Evolutionary conservation across 2,329 filamentous ascomycete genomes (phyloP), one percentile per base, ranked within the genome.

Genomic region (Graphilbum sp.): DNA sequence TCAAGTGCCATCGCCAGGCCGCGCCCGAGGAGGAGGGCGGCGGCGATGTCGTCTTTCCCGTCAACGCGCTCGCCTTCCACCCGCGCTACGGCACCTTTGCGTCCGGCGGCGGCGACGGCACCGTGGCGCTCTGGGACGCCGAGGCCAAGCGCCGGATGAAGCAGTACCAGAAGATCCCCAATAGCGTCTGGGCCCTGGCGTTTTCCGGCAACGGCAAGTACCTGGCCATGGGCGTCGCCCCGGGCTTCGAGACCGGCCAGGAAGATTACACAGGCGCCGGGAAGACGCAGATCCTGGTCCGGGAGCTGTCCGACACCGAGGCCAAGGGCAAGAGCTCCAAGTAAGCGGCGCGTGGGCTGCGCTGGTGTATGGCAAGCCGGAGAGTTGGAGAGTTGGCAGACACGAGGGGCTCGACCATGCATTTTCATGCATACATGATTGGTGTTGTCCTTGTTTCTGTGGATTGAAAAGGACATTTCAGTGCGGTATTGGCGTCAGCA

Each of bases 1-100:
- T 98, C 72, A 98, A 98, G 59, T 98, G 90, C 59, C 90, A 98
- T 59, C 74, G 90, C 5, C 84, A 93, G 56, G 69, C 75, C 2
- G 67, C 66, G 10, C 59, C 72, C 2, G 69, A 77, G 31, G 67
- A 68, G 10, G 69, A 70, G 38, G 69, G 69, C 32, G 75, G 74
- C 36, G 75, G 67, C 23, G 87, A 94, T 50, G 69, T 94, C 5
- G 84, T 95, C 3, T 94, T 87, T 52, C 87, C 87, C 0, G 87
- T 95, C 47, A 90, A 95, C 53, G 80, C 86, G 3, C 68, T 95
- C 8, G 75, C 83, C 1, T 95, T 93, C 61, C 86, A 95, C 56
- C 84, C 85, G 0, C 60, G 79, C 4, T 70, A 73, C 51, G 84
- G 84, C 43, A 92, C 85, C 0, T 94, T 95, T 56, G 87, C 86